Percentiles rank a stretch among this genome's conserved stretches.
Conservation (phyloP, 1,284 basidiomycete genomes). For the Melampsora larici-populina region DNA sequence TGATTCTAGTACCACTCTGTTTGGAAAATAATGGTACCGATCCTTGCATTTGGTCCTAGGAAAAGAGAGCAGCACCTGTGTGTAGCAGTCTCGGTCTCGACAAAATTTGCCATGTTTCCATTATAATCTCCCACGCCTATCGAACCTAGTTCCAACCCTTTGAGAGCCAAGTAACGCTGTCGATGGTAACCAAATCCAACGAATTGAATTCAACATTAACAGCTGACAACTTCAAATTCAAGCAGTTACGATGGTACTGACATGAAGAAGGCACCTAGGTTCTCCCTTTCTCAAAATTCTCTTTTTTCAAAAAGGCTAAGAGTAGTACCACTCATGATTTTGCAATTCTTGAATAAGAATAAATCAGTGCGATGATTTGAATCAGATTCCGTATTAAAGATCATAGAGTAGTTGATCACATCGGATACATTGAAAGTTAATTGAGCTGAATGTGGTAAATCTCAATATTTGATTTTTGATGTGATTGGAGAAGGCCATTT, state of each 20-base stretch:
- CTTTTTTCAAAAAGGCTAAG: constrained; percentile 23
- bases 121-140: constrained; percentile 97
- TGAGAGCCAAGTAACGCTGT: constrained; percentile 77
- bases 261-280: constrained; percentile 70
- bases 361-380: constrained; percentile 69
- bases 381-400: constrained; percentile 59
- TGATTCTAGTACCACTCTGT: constrained; percentile 58
- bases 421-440: constrained; percentile 94
- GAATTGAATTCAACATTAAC: constrained; percentile 73
- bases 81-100: constrained; percentile 65
- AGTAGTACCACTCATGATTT: constrained; percentile 40
- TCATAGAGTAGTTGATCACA: constrained; percentile 69
- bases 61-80: constrained; percentile 18
- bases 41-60: constrained; percentile 15
- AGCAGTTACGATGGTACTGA: not conserved
- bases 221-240: constrained; percentile 62
- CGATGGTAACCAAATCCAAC: constrained; percentile 64
- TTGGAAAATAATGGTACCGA: constrained; percentile 41
- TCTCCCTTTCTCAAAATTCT: constrained; percentile 87
- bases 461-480: too few relatives aligned
- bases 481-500: too few relatives aligned
- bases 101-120: constrained; percentile 95
- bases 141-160: constrained; percentile 93
- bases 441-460: too few relatives aligned
- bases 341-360: constrained; percentile 37